Evolutionary conservation across 2,329 filamentous ascomycete species (phyloP), one percentile per base, ranked within the genome.

Genomic region (Aspergillus sp.): DNA sequence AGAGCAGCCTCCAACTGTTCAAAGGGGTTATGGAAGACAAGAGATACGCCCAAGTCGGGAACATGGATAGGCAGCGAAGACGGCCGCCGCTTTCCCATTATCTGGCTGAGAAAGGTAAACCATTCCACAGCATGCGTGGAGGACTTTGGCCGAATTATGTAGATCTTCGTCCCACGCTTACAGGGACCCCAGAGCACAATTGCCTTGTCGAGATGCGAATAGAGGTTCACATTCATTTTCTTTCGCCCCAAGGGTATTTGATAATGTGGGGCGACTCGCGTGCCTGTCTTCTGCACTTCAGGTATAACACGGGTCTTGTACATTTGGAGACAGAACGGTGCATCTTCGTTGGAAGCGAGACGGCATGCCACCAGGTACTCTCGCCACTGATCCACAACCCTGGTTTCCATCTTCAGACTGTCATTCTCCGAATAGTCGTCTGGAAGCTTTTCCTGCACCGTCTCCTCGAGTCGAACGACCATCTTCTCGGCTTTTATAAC

Each of bases 401-500:
- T 80, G 8, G 85, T 85, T 62, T 87, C 84, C 50, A 86, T 81
- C 63, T 83, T 82, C 61, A 85, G 77, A 62, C 84, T 87, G 49
- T 83, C 81, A 64, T 88, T 88, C 70, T 90, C 87, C 57, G 86
- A 84, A 64, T 85, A 89, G 59, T 89, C 85, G 6, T 83, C 80
- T 0, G 85, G 82, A 8, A 88, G 74, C 3, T 82, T 66, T n/a
- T 76, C 77, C 63, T 82, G 80, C 43, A 79, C 68, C 6, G 79
- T 81, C 43, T 79, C 79, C 66, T 88, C 87, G 23, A 88, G 81
- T 21, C 85, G 81, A 19, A 89, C 83, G 21, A 90, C 81, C 87
- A 90, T 90, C 61, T 84, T 85, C 69, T 89, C 87, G 74, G 87
- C 87, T 72, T 89, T 89, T 59, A 89, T 78, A 55, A 89, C 85